phyloP scores from a whole-genome alignment of 345 rosid genomes.

The Citrus mangshanensis region DNA sequence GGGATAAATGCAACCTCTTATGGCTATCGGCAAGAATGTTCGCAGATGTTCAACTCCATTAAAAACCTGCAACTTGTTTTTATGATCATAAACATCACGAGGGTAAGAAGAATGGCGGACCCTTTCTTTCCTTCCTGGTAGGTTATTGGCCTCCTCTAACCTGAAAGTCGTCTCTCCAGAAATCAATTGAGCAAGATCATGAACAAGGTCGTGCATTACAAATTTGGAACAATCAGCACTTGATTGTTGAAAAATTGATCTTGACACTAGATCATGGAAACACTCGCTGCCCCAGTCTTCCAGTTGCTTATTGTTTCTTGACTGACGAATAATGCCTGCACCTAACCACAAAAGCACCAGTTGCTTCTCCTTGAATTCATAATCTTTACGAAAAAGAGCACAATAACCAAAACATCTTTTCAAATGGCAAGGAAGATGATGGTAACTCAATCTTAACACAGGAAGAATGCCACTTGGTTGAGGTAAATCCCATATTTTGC shows the following conservation, averaged over 20 bases:
- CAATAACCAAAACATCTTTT: conserved; percentile 21
- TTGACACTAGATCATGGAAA: conserved; percentile 5
- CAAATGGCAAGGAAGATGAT: conserved; percentile 6
- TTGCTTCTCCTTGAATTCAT: conserved; percentile 15
- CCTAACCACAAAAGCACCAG: conserved; percentile 15
- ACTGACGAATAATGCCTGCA: conserved; percentile 10
- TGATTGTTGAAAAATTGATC: conserved; percentile 11
- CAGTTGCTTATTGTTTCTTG: not conserved
- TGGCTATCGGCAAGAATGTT: not conserved
- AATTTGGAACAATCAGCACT: not conserved
- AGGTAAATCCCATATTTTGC: not conserved
- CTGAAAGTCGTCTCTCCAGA: not conserved
- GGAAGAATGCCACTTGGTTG: not conserved
- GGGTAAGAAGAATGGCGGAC: not conserved
- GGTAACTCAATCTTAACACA: not conserved
- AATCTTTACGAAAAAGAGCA: conserved; percentile 13
- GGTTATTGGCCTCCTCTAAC: not conserved
- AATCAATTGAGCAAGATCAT: conserved; percentile 15
- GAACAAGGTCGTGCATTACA: conserved; percentile 17
- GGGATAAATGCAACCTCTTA: accelerated
- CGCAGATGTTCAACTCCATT: not conserved
- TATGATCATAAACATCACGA: accelerated
- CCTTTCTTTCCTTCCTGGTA: not conserved
- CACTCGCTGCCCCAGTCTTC: conserved; percentile 11
- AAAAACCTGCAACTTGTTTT: not conserved